These are phyloP conservation scores for Penicillium sp. DNA, from an alignment of 2,329 filamentous ascomycete genomes.

Conservation along the genomic window DNA sequence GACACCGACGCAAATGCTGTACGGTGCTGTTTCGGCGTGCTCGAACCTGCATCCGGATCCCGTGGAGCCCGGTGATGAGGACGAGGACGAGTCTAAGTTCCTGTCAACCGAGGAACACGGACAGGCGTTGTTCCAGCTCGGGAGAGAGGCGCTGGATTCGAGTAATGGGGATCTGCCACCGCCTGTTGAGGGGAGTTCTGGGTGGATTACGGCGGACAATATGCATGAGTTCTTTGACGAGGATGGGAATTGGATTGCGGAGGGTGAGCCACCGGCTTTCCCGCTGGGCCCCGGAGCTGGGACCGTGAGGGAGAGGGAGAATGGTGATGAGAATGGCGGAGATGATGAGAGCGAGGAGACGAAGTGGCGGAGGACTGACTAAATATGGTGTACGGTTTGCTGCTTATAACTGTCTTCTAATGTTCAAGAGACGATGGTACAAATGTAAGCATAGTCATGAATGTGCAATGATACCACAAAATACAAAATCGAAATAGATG, in stretches of 20 bases:
- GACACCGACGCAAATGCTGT: constrained; percentile 42
- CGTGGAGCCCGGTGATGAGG: constrained; percentile 35
- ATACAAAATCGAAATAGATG: neutral
- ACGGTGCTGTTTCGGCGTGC: constrained; percentile 47
- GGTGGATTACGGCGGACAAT: constrained; percentile 80
- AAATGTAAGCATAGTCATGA: neutral
- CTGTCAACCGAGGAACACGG: constrained; percentile 18
- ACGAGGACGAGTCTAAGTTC: constrained; percentile 26
- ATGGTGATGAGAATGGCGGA: constrained; percentile 50
- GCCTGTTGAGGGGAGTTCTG: constrained; percentile 49
- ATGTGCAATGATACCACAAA: neutral
- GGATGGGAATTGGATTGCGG: constrained; percentile 72
- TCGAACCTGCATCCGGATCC: constrained; percentile 51
- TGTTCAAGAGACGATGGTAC: neutral
- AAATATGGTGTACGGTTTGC: neutral
- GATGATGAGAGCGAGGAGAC: constrained; percentile 44
- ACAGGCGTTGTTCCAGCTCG: constrained; percentile 35
- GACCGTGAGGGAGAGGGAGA: constrained; percentile 60
- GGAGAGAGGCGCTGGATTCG: constrained; percentile 33
- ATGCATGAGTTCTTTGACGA: constrained; percentile 79
- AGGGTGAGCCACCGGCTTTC: constrained; percentile 42
- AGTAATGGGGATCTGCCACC: constrained; percentile 44
- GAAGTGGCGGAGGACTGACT: constrained; percentile 55
- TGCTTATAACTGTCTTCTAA: neutral
- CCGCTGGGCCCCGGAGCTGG: constrained; percentile 59